Evolutionary conservation across 2,329 filamentous ascomycete genomes (phyloP), one percentile per base, ranked within the genome.

Genomic region (Grosmannia huntii): DNA sequence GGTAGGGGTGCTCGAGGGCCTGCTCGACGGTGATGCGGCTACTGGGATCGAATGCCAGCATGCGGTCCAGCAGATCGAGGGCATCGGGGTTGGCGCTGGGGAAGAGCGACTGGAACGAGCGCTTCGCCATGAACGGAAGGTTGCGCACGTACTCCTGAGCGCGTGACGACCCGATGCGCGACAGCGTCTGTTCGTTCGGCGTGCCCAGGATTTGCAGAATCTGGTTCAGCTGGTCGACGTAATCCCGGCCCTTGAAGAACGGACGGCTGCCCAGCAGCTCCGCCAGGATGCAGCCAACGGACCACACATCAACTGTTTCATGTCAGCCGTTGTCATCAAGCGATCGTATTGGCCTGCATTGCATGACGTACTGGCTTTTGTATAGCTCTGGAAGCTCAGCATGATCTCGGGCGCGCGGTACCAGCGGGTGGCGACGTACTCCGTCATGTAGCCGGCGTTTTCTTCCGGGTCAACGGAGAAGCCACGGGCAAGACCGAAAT

Each of bases 311-410:
- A 73, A 99, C 92, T 97, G 48, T 21, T 5, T 7, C 10, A 16
- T 4, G 14, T n/a, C 16, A 27, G 21, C 21, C 23, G 11, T 5
- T n/a, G 16, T 31, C 50, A 23, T 5, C 46, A 19, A 11, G 5
- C 11, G 50, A n/a, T 10, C 1, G 36, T 16, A 3, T 16, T 38
- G 36, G 36, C 36, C 36, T 3, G 36, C 14, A 16, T 41, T 2
- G n/a, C 16, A n/a, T 6, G 16, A 92, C 91, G 59, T 84, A 97
- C 94, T 99, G 66, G 94, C 94, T 90, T 99, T 99, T 68, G 94
- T 99, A 74, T 99, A 99, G 77, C 90, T 96, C 75, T 97, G 92
- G 83, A 99, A 99, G 77, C 90, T 96, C 72, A 99, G 77, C 94
- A 99, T 99, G 66, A 99, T 99, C 73, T 99, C 94, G 5, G 94